phyloP scores from a whole-genome alignment of 2,329 filamentous ascomycete species.

The Cladosporium halotolerans region DNA sequence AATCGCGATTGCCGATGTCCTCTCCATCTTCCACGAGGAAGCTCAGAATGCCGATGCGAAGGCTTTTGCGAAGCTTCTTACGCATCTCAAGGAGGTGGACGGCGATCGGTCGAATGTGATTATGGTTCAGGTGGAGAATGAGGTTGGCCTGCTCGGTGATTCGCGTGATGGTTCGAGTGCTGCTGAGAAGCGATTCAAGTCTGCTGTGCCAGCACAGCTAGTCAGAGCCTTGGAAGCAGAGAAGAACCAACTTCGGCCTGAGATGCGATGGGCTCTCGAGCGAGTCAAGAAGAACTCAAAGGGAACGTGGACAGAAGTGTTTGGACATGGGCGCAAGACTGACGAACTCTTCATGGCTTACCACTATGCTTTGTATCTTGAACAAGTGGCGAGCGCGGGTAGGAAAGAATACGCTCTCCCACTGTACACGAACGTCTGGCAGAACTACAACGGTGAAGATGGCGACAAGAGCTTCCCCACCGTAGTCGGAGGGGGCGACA shows the following conservation, averaged over 20 bases:
- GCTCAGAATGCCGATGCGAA: slow-evolving; percentile 33
- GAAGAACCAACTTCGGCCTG: not conserved
- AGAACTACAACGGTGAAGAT: slow-evolving; percentile 35
- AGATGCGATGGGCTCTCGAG: slow-evolving; percentile 1
- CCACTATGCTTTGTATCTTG: slow-evolving; percentile 37
- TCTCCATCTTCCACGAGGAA: slow-evolving; percentile 35
- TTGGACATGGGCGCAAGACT: slow-evolving; percentile 32
- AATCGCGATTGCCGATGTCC: slow-evolving; percentile 25
- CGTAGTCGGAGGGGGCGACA: slow-evolving; percentile 38
- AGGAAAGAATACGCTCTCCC: slow-evolving; percentile 38
- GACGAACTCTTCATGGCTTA: slow-evolving; percentile 48
- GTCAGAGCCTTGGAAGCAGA: slow-evolving; percentile 23
- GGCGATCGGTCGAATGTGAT: slow-evolving; percentile 44
- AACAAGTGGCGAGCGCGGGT: slow-evolving; percentile 37
- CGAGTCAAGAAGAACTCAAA: slow-evolving; percentile 8
- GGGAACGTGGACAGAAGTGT: slow-evolving; percentile 36
- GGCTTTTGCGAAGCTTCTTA: slow-evolving; percentile 36
- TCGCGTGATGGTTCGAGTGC: slow-evolving; percentile 41
- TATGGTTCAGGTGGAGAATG: slow-evolving; percentile 55
- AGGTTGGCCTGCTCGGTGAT: slow-evolving; percentile 48
- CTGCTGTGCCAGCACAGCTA: slow-evolving; percentile 34
- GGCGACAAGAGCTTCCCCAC: slow-evolving; percentile 31
- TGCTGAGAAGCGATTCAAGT: slow-evolving; percentile 38
- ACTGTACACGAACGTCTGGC: slow-evolving; percentile 44
- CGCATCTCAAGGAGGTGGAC: slow-evolving; percentile 41